Evolutionary conservation across 139 green algal species (phyloP).

Genomic region (Zygnema circumcarinatum): DNA sequence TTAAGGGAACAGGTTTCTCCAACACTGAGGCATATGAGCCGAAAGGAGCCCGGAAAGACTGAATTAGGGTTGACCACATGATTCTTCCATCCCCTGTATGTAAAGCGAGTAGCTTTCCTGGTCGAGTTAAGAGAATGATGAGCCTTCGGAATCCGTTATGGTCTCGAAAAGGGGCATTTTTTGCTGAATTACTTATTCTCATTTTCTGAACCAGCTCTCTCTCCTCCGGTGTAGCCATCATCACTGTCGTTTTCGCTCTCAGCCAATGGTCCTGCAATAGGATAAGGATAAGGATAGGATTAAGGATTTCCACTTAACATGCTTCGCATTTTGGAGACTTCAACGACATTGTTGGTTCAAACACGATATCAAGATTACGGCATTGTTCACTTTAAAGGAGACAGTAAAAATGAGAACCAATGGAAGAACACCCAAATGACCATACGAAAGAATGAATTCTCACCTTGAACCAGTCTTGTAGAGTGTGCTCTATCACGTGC

Average conservation of each 20-base stretch:
- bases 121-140: constrained; percentile 69
- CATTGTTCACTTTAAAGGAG: too few species aligned
- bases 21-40: background rate
- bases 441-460: background rate
- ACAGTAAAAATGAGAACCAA: too few species aligned
- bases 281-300: background rate
- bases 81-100: constrained; percentile 88
- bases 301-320: too few species aligned
- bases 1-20: background rate
- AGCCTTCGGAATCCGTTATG: constrained; percentile 81
- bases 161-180: constrained; percentile 64
- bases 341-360: too few species aligned
- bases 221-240: constrained; percentile 33
- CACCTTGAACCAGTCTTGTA: constrained; percentile 40
- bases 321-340: too few species aligned
- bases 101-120: constrained; percentile 78
- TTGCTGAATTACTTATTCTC: constrained; percentile 11
- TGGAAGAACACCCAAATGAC: background rate
- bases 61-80: constrained; percentile 72
- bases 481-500: constrained; percentile 26
- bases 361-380: too few species aligned
- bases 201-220: constrained; percentile 8
- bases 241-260: constrained; percentile 35
- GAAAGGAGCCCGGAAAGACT: background rate
- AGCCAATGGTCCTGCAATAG: constrained; percentile 40